Base-by-base conservation (phyloP, 73 alveolate genomes). In the Blepharisma stoltei region DNA sequence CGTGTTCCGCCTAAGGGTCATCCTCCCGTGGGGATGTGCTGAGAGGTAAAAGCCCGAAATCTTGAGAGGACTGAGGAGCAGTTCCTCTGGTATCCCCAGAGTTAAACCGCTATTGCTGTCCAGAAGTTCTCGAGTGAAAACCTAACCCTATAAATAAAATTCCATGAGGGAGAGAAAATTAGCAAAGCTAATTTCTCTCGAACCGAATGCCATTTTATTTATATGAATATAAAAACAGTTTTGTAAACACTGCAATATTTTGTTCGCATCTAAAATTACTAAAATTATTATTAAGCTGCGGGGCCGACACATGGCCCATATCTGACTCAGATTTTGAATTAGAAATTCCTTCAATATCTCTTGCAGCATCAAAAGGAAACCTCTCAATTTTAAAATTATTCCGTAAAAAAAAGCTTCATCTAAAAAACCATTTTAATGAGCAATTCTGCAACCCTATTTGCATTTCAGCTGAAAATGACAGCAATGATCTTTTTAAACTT, bases 321-420 rank as follows among this genome's bases (percentile, higher is more conserved):
- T 25, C 23, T 9, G 37, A 8, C 11, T 9, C 11, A 14, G 73
- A 60, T 32, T 32, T 32, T 32, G 41, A 32, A 32, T 32, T 32
- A 60, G 73, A 60, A 60, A 25, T 9, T 11, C 73, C 73, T 14
- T 60, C 73, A 60, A 60, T 60, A 38, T 14, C 73, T 25, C 46
- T 60, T 20, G 73, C 73, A 8, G 73, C 73, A 8, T 4, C 0
- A 14, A 60, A 14, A 14, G 73, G 73, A 25, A 38, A 60, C 46
- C 14, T 60, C 5, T 5, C 73, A n/a, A 25, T 60, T 8, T 14
- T 60, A 3, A n/a, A 60, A 38, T 14, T 60, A n/a, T 60, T 60
- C 4, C 73, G 14, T 2, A 38, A 60, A 8, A 14, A 14, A 8
- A 25, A 60, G 18, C 73, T 60, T 14, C 46, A 9, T 14, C 14